Evolutionary conservation across 164 flowering plant species (phyloP), one percentile per base, ranked within the genome.

Genomic region (Hamamelis virginiana): DNA sequence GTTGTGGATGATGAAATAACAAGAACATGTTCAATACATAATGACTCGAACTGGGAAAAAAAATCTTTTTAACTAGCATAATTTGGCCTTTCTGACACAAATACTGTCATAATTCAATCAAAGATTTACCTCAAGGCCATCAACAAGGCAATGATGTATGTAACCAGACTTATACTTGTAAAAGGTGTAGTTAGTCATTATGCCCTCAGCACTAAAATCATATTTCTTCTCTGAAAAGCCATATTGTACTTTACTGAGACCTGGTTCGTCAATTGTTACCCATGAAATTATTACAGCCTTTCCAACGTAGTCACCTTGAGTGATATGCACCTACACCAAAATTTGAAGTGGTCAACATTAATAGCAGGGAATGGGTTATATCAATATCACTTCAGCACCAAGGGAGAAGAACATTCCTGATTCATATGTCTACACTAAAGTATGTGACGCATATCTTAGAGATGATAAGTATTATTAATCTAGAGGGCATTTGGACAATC

Each of bases 281-380:
- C 99, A 96, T 59, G 98, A 91, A 50, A 96, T 75, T 14, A 93
- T 90, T 4, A 93, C 89, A 59, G 94, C 99, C 70, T 81, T 90
- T 50, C 99, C 99, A 80, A 93, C 91, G 79, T 93, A 91, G 80
- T 96, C 97, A 70, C 99, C 99, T 77, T 96, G 99, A 8, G 98
- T 96, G 21, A 96, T 91, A 80, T 87, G 98, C 69, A 96, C 99
- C 99, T 93, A 74, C 51, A 66, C 5, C 22, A 59, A 58, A 63
- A 63, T 26, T 33, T 33, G 6, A 33, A 10, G 26, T 53, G 1
- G 27, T 13, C n/a, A 60, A 6, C 48, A 9, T 22, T 13, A 48
- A 23, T 11, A 19, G 26, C 8, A 0, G 14, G 19, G 27, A 47
- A 68, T 47, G 8, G n/a, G 8, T 26, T 58, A 58, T 26, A 14